Conservation (phyloP, 179 eudicot genomes). For the Amaranthus tricolor region DNA sequence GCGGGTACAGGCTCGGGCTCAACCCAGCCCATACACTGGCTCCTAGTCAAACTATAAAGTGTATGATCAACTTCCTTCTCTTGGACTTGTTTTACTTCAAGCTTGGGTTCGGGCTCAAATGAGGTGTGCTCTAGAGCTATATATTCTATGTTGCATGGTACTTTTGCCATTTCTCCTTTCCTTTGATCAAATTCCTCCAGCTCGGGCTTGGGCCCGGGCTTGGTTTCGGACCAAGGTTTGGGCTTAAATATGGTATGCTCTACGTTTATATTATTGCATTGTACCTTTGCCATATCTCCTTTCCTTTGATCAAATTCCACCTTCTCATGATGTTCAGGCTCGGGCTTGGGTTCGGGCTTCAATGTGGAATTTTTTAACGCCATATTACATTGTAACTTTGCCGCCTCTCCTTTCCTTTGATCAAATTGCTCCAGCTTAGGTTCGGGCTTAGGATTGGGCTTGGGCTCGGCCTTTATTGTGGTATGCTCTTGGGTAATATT, state of each 20-base stretch:
- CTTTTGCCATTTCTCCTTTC: too few species aligned
- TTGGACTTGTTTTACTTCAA: background rate
- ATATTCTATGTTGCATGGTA: too few species aligned
- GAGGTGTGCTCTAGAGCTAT: too few species aligned
- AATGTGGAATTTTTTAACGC: too few species aligned
- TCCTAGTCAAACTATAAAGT: background rate
- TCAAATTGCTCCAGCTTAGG: too few species aligned
- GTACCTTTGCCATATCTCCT: background rate
- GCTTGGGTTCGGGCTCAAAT: too few species aligned
- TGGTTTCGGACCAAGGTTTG: background rate
- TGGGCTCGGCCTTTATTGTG: background rate
- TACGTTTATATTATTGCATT: background rate
- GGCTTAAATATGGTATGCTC: background rate
- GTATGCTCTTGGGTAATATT: background rate
- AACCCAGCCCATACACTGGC: background rate
- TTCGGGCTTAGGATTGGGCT: too few species aligned
- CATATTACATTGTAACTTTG: too few species aligned
- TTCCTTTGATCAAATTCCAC: background rate
- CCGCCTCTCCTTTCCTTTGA: too few species aligned
- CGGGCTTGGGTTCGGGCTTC: too few species aligned
- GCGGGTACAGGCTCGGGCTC: slow-evolving; percentile 12
- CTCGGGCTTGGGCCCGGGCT: too few species aligned
- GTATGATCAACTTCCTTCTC: background rate
- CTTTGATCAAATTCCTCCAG: too few species aligned
- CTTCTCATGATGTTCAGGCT: background rate